Percentiles rank a stretch among this genome's conserved stretches.
These are phyloP conservation scores for Eryngium alpinum DNA, from an alignment of 140 eudicot species.

Conservation along the genomic window DNA sequence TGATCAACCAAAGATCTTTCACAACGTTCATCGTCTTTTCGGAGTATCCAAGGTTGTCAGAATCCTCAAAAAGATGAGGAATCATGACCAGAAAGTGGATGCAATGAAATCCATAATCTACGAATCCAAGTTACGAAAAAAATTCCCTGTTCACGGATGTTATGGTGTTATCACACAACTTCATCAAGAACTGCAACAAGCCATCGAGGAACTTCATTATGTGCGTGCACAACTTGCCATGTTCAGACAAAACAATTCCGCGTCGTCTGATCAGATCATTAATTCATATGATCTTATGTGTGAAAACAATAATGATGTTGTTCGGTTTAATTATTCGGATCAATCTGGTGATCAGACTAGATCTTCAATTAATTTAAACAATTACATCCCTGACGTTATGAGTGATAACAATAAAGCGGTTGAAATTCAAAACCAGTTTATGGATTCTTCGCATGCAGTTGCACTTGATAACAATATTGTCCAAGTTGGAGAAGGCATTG, in stretches of 20 bases:
- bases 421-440: conserved; percentile 12
- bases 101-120: conserved; percentile 68
- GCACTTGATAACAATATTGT: neutral
- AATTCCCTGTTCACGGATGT: conserved; percentile 51
- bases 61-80: conserved; percentile 15
- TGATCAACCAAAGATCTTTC: conserved; percentile 40
- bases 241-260: conserved; percentile 15
- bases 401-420: conserved; percentile 3
- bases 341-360: neutral
- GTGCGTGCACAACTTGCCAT: conserved; percentile 24
- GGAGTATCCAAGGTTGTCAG: conserved; percentile 57
- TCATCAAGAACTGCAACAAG: conserved; percentile 7
- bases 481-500: neutral
- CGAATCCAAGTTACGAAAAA: conserved; percentile 49
- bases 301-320: conserved; percentile 4
- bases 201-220: conserved; percentile 23
- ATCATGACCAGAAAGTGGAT: conserved; percentile 31
- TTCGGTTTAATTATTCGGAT: neutral
- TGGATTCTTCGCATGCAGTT: neutral
- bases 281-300: neutral
- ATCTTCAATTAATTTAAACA: neutral
- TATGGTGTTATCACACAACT: conserved; percentile 23
- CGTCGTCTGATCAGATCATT: neutral
- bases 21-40: conserved; percentile 55
- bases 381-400: neutral